A percentile compares a stretch with the other conserved stretches of the same genome.
Evolutionary conservation across 169 alveolate genomes (phyloP).

Genomic region (Haemoproteus tartakovskyi): DNA sequence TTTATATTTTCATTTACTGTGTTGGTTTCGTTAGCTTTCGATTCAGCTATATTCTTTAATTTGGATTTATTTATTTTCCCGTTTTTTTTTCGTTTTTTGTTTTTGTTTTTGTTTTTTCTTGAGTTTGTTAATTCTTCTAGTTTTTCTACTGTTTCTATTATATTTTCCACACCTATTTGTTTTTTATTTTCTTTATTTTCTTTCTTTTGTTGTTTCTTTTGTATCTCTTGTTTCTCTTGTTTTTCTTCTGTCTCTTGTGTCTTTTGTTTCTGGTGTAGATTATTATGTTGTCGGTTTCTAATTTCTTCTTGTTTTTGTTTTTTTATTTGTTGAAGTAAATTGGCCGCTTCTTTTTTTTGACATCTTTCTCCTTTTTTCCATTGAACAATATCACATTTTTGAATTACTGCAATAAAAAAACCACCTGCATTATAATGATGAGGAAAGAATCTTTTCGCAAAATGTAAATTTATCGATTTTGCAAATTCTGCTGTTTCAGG

Average conservation of each 20-base stretch:
- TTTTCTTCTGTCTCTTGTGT: too few species aligned
- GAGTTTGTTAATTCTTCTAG: too few species aligned
- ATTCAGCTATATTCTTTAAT: background rate
- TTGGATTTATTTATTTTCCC: background rate
- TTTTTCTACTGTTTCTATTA: too few species aligned
- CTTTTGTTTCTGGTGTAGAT: too few species aligned
- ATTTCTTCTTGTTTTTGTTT: too few species aligned
- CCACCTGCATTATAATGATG: conserved; percentile 95
- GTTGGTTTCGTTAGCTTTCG: background rate
- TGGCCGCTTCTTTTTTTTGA: conserved; percentile 3
- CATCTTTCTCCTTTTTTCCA: conserved; percentile 51
- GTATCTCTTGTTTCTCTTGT: too few species aligned
- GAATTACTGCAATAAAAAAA: conserved; percentile 85
- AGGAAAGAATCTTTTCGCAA: conserved; percentile 91
- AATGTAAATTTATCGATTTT: conserved; percentile 63
- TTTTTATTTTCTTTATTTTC: too few species aligned
- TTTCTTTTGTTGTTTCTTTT: background rate
- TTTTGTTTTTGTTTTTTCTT: too few species aligned
- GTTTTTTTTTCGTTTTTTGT: too few species aligned
- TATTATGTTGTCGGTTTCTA: too few species aligned
- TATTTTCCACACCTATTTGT: too few species aligned
- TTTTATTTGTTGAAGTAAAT: too few species aligned
- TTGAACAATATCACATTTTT: conserved; percentile 34
- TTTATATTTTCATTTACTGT: background rate
- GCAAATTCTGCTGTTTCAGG: conserved; percentile 54